These are phyloP conservation scores for Fraxinus pennsylvanica DNA, from an alignment of 257 asterid genomes.

Conservation along the genomic window DNA sequence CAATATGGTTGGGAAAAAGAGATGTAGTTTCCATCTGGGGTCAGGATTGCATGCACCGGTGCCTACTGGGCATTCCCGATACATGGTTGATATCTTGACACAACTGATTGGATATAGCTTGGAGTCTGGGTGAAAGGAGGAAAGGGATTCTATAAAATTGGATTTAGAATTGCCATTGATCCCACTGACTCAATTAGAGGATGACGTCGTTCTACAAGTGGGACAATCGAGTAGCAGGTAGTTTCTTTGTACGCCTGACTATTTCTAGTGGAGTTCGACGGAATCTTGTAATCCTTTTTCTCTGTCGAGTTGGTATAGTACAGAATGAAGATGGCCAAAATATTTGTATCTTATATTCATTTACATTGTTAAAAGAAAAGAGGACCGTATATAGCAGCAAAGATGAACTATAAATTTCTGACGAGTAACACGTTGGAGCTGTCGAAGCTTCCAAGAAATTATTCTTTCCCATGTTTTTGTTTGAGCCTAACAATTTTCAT, in stretches of 20 bases:
- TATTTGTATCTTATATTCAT: background rate
- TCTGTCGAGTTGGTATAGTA: background rate
- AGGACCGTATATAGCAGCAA: background rate
- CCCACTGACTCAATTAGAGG: background rate
- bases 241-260: background rate
- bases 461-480: background rate
- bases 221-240: background rate
- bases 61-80: constrained; percentile 94
- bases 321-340: background rate
- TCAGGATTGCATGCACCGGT: constrained; percentile 99
- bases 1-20: constrained; percentile 85
- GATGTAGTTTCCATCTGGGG: constrained; percentile 94
- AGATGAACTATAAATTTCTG: background rate
- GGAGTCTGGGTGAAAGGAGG: constrained; percentile 30
- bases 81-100: constrained; percentile 89
- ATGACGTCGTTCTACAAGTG: background rate
- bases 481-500: background rate
- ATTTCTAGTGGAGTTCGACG: background rate
- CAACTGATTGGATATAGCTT: constrained; percentile 54
- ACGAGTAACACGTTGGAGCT: background rate
- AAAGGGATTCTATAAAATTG: background rate
- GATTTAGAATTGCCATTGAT: background rate
- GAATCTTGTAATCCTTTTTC: background rate
- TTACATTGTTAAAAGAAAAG: background rate
- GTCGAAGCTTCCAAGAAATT: background rate